Percentiles rank a stretch among this genome's conserved stretches.
These are phyloP conservation scores for Gossypium stocksii DNA, from an alignment of 345 rosid genomes.

Conservation along the genomic window DNA sequence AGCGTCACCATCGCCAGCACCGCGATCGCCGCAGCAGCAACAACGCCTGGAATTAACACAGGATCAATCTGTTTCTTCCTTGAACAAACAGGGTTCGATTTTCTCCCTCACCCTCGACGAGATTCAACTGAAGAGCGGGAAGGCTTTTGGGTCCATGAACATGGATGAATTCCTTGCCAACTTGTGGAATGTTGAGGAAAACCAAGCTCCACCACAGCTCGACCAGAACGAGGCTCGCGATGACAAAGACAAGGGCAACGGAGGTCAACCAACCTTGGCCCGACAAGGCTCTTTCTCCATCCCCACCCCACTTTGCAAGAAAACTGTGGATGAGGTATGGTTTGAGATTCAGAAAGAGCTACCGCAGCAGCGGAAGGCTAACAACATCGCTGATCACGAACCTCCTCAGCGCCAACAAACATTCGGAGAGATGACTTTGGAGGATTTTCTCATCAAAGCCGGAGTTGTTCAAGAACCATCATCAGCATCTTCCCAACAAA, in stretches of 20 bases:
- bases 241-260: background rate
- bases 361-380: constrained; percentile 18
- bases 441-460: constrained; percentile 78
- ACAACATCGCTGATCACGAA: constrained; percentile 16
- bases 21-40: constrained; percentile 16
- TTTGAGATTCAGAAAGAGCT: constrained; percentile 66
- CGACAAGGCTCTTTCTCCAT: constrained; percentile 71
- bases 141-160: constrained; percentile 77
- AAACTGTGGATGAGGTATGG: constrained; percentile 91
- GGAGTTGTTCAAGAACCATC: constrained; percentile 68
- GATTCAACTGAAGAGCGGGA: constrained; percentile 75
- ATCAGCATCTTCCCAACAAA: background rate
- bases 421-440: constrained; percentile 74
- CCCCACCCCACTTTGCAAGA: constrained; percentile 70
- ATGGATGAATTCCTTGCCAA: constrained; percentile 85
- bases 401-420: constrained; percentile 52
- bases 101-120: constrained; percentile 75
- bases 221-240: constrained; percentile 6
- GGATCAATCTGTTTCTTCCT: constrained; percentile 21
- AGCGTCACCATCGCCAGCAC: constrained; percentile 3
- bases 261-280: constrained; percentile 23
- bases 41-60: constrained; percentile 1
- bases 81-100: constrained; percentile 43
- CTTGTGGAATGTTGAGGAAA: constrained; percentile 64
- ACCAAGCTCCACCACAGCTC: constrained; percentile 23